Percentiles rank a stretch among this genome's conserved stretches.
Conservation (phyloP, 2,329 filamentous ascomycete species). For the Pestalotiopsis sp. region DNA sequence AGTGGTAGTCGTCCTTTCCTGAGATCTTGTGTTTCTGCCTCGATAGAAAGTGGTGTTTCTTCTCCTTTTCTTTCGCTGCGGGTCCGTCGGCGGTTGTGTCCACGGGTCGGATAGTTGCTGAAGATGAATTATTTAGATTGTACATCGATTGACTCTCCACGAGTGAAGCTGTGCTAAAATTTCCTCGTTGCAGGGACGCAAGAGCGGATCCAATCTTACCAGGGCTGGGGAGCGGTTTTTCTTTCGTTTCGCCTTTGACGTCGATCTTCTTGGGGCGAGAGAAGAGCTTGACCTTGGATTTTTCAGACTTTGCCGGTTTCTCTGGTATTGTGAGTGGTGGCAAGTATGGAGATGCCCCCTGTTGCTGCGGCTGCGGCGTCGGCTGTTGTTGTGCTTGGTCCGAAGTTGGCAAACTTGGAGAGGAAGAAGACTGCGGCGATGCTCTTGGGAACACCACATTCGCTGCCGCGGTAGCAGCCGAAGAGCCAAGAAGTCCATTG, state of each 20-base stretch:
- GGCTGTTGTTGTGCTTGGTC: constrained; percentile 29
- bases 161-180: constrained; percentile 74
- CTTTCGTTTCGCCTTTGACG: constrained; percentile 68
- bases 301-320: constrained; percentile 65
- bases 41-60: constrained; percentile 79
- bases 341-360: constrained; percentile 33
- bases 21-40: constrained; percentile 78
- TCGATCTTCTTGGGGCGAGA: constrained; percentile 77
- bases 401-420: constrained; percentile 45
- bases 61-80: constrained; percentile 69
- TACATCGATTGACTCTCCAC: constrained; percentile 72
- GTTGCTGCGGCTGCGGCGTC: constrained; percentile 34
- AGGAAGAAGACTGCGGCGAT: constrained; percentile 58
- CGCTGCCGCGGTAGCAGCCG: constrained; percentile 71
- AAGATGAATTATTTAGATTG: constrained; percentile 74
- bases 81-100: constrained; percentile 52
- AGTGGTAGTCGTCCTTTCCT: constrained; percentile 71
- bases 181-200: constrained; percentile 65
- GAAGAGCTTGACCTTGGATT: constrained; percentile 82
- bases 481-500: constrained; percentile 64
- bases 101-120: constrained; percentile 72
- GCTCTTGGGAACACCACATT: constrained; percentile 71
- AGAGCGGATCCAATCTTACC: constrained; percentile 71
- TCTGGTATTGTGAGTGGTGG: constrained; percentile 49
- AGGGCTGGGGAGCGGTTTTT: constrained; percentile 73